phyloP scores from a whole-genome alignment of 208 protist species.

The Acanthamoeba healyi region DNA sequence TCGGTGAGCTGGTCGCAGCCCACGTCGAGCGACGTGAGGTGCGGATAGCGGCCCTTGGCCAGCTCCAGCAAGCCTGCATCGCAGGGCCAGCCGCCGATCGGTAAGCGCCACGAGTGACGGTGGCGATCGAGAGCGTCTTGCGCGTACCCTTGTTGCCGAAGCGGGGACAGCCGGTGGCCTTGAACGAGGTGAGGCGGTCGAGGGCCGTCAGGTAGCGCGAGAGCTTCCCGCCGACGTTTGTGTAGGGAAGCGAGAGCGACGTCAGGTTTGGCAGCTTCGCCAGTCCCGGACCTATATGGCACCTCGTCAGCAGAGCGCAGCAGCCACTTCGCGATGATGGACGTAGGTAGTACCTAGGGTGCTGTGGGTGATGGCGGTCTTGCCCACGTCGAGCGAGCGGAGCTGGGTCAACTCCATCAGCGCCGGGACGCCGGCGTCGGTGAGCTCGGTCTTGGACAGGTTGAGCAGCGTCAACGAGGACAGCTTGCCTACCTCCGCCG shows the following conservation, averaged over 20 bases:
- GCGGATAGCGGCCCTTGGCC: not conserved
- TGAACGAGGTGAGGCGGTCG: not conserved
- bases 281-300: not conserved
- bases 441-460: conserved; percentile 69
- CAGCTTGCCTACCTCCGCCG: conserved; percentile 12
- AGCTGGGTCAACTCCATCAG: conserved; percentile 36
- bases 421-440: not conserved
- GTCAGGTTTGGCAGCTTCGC: not conserved
- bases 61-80: conserved; percentile 2
- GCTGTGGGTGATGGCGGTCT: conserved; percentile 35
- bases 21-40: conserved; percentile 47
- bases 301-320: not conserved
- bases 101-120: not conserved
- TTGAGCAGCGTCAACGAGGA: conserved; percentile 68
- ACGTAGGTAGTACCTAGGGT: not conserved
- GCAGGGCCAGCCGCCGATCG: not conserved
- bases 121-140: not conserved
- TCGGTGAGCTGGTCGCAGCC: conserved; percentile 53
- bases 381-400: conserved; percentile 30
- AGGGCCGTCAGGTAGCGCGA: conserved; percentile 18
- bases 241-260: conserved; percentile 40
- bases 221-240: conserved; percentile 49
- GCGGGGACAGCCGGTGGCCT: conserved; percentile 26
- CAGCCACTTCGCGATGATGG: not conserved
- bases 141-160: conserved; percentile 41